A percentile compares a stretch with the other conserved stretches of the same genome.
These are phyloP conservation scores for Plasmodium fragile DNA, from an alignment of 169 alveolate genomes.

Conservation along the genomic window DNA sequence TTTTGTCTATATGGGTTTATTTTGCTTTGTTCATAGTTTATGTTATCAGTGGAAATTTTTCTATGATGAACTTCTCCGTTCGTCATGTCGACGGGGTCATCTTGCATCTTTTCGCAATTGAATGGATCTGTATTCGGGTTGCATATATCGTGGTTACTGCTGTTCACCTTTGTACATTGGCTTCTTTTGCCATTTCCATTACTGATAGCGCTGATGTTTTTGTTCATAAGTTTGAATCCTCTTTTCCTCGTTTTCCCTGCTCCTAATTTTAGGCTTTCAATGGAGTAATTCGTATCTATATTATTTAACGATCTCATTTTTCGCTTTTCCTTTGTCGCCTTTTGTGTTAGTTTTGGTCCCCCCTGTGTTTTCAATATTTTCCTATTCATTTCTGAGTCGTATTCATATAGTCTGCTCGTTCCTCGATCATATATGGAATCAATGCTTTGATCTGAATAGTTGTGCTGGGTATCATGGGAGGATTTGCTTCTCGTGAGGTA, in stretches of 20 bases:
- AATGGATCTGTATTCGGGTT: background rate
- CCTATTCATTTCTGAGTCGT: slow-evolving; percentile 8
- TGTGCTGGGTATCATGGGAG: background rate
- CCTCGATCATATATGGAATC: slow-evolving; percentile 15
- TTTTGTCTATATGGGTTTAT: background rate
- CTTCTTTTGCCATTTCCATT: background rate
- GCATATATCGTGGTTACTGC: background rate
- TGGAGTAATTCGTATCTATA: background rate
- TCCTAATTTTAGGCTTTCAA: background rate
- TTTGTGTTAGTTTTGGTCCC: background rate
- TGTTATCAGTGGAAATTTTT: background rate
- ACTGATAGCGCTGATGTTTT: background rate
- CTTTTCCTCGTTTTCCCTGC: background rate
- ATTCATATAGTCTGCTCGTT: background rate
- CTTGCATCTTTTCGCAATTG: background rate
- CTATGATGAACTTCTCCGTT: background rate
- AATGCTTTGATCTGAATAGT: slow-evolving; percentile 31
- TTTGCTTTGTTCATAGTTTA: background rate
- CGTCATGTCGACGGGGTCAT: background rate
- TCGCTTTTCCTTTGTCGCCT: slow-evolving; percentile 7
- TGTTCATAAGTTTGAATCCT: background rate
- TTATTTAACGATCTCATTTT: slow-evolving; percentile 12
- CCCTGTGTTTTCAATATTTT: background rate
- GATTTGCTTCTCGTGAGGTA: slow-evolving; percentile 46
- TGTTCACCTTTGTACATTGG: background rate